Base-by-base conservation (phyloP, 2,329 filamentous ascomycete genomes). In the Arachnomyces sp. region DNA sequence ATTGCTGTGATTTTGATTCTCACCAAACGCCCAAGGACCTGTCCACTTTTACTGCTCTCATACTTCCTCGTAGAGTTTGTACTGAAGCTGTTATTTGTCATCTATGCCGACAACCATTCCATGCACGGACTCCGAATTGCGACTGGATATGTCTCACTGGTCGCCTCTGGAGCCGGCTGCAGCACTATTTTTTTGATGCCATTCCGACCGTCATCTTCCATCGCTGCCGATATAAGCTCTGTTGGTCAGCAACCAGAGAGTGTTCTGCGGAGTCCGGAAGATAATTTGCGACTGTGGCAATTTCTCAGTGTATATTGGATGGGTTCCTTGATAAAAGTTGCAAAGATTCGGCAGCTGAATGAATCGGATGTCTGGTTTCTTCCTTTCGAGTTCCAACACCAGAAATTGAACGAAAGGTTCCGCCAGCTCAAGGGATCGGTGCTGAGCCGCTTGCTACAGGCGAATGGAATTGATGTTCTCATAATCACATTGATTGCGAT, bases 281-380 rank as follows among this genome's bases (percentile, higher is more conserved):
- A 95, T 51, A 79, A 84, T 47, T 59, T 94, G 16, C 84, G 74
- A 1, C 68, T 89, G 1, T 88, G 86, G 75, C 84, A 89, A 50
- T 95, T 86, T 63, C 84, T 90, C 76, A 82, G 78, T 4, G 82
- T 94, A 18, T 84, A 78, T 0, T 95, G 88, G 88, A 82, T 94
- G 65, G 68, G 70, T 1, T 82, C 87, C 0, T 63, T 94, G 5
- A 86, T 93, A 9, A 65, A 68, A 1, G 61, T 79, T 16, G 86
- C 82, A 1, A 74, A 70, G 31, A 66, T 69, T 21, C 71, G 78
- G 31, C 82, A 87, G 50, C 67, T 95, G 7, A 67, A 87, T 28
- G 80, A 88, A 30, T 75, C 82, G 29, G 86, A 95, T 55, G 83
- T 95, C 2, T 95, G 88, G 88, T 68, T 74, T 30, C 65, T 95